A percentile compares a stretch with the other conserved stretches of the same genome.
Conservation (phyloP, 2,329 filamentous ascomycete species). For the Epichloe sibirici region DNA sequence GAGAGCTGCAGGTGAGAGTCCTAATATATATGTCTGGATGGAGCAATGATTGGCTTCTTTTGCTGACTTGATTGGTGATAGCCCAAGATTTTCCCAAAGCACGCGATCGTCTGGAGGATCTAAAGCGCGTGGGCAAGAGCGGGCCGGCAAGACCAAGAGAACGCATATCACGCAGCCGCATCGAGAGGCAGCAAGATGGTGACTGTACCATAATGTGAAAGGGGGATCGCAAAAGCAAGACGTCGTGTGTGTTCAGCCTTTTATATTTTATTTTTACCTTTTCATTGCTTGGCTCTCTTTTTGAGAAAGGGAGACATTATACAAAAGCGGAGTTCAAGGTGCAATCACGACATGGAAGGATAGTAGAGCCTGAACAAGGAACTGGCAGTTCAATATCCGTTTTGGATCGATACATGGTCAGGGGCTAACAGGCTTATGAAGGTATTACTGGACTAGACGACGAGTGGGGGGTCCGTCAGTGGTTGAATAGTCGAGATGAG, state of each 20-base stretch:
- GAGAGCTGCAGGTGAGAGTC: slow-evolving; percentile 68
- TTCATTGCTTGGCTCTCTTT: neutral
- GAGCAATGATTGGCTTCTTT: neutral
- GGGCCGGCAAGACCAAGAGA: slow-evolving; percentile 57
- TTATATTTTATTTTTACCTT: neutral
- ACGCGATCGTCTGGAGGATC: slow-evolving; percentile 79
- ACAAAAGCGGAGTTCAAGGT: neutral
- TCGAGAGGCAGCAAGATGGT: slow-evolving; percentile 75
- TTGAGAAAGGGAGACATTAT: neutral
- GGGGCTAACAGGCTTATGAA: neutral
- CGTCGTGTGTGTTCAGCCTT: too few species aligned
- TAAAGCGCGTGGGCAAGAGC: slow-evolving; percentile 68
- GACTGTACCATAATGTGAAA: slow-evolving; percentile 75
- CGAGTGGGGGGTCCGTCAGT: neutral
- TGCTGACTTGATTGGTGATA: slow-evolving; percentile 22
- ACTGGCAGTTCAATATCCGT: neutral
- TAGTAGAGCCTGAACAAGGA: neutral
- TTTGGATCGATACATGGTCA: neutral
- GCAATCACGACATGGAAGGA: neutral
- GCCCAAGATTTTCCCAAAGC: slow-evolving; percentile 93
- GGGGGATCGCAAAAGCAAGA: neutral
- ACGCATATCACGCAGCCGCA: slow-evolving; percentile 68
- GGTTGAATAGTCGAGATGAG: neutral
- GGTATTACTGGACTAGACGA: neutral
- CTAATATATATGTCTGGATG: neutral